Conservation (phyloP, 176 grass and related monocot species). For the Pontederia paniculata region DNA sequence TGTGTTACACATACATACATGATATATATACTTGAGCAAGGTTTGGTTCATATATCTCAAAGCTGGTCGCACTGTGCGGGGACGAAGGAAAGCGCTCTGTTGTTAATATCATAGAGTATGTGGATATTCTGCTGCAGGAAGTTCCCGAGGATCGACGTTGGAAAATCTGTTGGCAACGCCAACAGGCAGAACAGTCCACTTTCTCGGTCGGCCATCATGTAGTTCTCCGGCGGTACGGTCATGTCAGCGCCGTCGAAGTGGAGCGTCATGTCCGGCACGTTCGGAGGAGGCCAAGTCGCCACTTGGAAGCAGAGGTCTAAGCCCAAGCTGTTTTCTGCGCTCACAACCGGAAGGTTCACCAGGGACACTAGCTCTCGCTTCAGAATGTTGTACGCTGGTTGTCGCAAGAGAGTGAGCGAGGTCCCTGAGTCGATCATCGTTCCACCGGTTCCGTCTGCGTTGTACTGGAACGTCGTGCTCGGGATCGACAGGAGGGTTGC, state of each 20-base stretch:
- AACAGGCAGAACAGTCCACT: constrained; percentile 29
- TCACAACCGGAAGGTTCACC: not conserved
- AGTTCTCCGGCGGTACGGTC: constrained; percentile 26
- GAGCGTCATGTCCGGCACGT: constrained; percentile 33
- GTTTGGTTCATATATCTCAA: not conserved
- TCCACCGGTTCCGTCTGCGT: constrained; percentile 22
- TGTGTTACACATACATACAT: too few species aligned
- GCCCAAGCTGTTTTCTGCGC: constrained; percentile 21
- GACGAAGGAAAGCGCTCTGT: constrained; percentile 33
- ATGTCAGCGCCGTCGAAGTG: constrained; percentile 41
- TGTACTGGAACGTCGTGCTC: constrained; percentile 23
- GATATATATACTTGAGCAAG: too few species aligned
- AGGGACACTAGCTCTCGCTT: constrained; percentile 25
- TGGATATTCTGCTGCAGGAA: constrained; percentile 58
- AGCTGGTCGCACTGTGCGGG: constrained; percentile 15
- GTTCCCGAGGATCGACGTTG: constrained; percentile 50
- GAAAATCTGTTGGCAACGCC: constrained; percentile 23
- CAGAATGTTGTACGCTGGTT: constrained; percentile 28
- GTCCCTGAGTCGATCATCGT: constrained; percentile 51
- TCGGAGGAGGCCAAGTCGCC: not conserved
- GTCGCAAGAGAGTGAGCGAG: constrained; percentile 30
- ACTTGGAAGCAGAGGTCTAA: constrained; percentile 46
- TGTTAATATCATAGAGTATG: constrained; percentile 41
- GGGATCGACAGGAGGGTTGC: constrained; percentile 17
- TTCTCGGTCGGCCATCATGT: constrained; percentile 23